Evolutionary conservation across 805 yeast genomes (phyloP), one percentile per base, ranked within the genome.

Genomic region (Kuraishia capsulata): DNA sequence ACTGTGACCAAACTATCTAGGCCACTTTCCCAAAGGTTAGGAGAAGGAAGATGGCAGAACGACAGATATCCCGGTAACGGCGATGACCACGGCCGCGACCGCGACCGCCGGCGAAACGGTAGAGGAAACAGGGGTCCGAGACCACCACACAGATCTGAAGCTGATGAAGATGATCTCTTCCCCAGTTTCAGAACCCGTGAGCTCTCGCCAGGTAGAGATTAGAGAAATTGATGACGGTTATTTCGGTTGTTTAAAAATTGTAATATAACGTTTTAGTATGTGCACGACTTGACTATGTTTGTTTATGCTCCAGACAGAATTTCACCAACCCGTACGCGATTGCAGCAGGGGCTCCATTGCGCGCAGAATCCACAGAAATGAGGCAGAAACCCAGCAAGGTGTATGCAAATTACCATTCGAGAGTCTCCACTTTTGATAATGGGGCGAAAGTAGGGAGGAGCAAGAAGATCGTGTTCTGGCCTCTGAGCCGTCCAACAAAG

Each of bases 101-200:
- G 19, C n/a, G n/a, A 6, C 4, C 35, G 24, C 26, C 16, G 11
- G 11, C 20, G 5, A 13, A 18, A 31, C 6, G 5, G 19, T 8
- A 20, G 34, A 18, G 8, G 19, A 16, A 19, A 14, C 10, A 20
- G 29, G 3, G 29, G 25, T 5, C 24, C 20, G 13, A 33, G 36
- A 16, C 13, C 28, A 6, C 26, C 9, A 20, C 24, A 20, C 13
- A 13, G 34, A 20, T 17, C 26, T 17, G 21, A 31, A 24, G 16
- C 13, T 17, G 37, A 35, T 13, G 38, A 56, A 33, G 68, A 56
- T 13, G 70, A 65, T 38, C 50, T 64, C 41, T 61, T 64, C 39
- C 67, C 68, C 1, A 46, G 55, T 30, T 50, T 28, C 17, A 9
- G 31, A 9, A 17, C 9, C 6, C 31, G 31, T 28, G 31, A 28